Evolutionary conservation across 2,329 filamentous ascomycete species (phyloP).

Genomic region (Mycosphaerella sp.): DNA sequence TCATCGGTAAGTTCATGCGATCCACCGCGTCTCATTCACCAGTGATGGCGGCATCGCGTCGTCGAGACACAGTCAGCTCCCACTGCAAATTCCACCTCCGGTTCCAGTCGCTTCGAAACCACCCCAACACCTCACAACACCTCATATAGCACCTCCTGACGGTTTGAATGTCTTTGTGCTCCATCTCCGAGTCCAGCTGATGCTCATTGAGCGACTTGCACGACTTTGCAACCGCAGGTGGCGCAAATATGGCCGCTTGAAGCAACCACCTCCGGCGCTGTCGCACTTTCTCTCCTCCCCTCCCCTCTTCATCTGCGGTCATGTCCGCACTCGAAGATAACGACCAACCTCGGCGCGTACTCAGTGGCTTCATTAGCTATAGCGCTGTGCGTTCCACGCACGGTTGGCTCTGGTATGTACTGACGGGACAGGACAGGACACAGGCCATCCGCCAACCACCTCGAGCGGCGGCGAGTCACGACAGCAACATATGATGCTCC

Average conservation of each 20-base stretch:
- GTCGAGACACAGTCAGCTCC: neutral
- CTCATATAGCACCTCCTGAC: constrained; percentile 1
- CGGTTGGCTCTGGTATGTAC: neutral
- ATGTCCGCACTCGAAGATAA: neutral
- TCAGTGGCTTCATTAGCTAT: neutral
- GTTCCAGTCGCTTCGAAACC: constrained; percentile 3
- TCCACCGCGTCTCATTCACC: neutral
- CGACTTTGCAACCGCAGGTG: neutral
- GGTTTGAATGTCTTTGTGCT: neutral
- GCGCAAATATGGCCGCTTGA: constrained; percentile 3
- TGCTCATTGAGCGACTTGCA: constrained; percentile 2
- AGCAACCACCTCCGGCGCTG: constrained; percentile 5
- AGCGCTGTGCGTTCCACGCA: neutral
- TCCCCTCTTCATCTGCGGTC: neutral
- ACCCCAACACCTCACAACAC: constrained; percentile 2
- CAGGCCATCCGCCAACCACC: neutral
- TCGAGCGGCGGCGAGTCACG: neutral
- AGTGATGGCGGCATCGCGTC: constrained; percentile 7
- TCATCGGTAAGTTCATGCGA: constrained; percentile 1
- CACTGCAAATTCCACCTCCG: neutral
- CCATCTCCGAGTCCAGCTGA: constrained; percentile 1
- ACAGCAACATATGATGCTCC: neutral
- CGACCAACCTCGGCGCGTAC: neutral
- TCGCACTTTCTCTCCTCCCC: constrained; percentile 1
- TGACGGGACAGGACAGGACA: neutral